Conservation (phyloP, 2,329 filamentous ascomycete genomes). For the Clonostachys rosea region DNA sequence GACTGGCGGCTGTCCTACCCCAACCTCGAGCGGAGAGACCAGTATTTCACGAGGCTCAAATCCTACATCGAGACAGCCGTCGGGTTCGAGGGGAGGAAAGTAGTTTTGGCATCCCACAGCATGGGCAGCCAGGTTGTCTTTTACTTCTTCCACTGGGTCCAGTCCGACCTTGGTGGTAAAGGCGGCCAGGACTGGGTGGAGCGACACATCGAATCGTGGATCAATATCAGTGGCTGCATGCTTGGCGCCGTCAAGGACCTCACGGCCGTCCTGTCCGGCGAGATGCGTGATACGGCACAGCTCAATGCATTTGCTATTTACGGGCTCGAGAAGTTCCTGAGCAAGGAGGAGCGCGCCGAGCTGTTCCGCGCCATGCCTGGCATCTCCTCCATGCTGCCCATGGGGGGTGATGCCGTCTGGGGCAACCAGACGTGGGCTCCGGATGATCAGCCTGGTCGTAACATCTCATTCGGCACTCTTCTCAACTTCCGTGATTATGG, state of each 20-base stretch:
- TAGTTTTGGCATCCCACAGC: constrained; percentile 84
- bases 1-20: constrained; percentile 91
- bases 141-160: constrained; percentile 78
- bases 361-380: constrained; percentile 97
- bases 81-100: constrained; percentile 70
- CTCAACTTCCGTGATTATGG: constrained; percentile 71
- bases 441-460: constrained; percentile 74
- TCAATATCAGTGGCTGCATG: constrained; percentile 98
- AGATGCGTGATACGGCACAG: constrained; percentile 98
- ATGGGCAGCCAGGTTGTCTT: constrained; percentile 97
- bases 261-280: constrained; percentile 85
- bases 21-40: constrained; percentile 85
- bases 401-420: constrained; percentile 94
- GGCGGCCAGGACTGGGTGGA: constrained; percentile 91
- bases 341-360: constrained; percentile 83
- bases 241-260: constrained; percentile 89
- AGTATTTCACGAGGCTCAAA: constrained; percentile 91
- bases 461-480: constrained; percentile 72
- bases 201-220: constrained; percentile 85
- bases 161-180: constrained; percentile 69
- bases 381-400: constrained; percentile 92
- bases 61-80: constrained; percentile 83
- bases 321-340: constrained; percentile 91
- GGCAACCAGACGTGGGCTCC: constrained; percentile 84
- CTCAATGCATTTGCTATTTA: constrained; percentile 96